phyloP scores from a whole-genome alignment of 164 flowering plant species.

The Saururus chinensis region DNA sequence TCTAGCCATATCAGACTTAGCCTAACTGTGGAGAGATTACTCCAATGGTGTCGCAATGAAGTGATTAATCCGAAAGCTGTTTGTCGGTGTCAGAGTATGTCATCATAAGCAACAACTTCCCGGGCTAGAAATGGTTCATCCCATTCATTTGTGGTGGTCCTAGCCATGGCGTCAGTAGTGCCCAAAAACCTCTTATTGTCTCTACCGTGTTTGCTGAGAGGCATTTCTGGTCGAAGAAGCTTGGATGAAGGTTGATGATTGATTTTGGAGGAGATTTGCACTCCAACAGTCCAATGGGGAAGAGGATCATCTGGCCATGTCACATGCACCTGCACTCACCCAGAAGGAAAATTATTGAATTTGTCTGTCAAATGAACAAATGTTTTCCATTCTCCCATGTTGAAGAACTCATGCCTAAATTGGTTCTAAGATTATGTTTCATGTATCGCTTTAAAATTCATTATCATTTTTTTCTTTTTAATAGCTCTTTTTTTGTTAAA shows the following conservation, averaged over 20 bases:
- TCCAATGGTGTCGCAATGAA: neutral
- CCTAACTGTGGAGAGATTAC: too few relatives aligned
- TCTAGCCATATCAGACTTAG: too few relatives aligned
- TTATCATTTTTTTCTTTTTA: too few relatives aligned
- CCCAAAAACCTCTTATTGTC: slow-evolving; percentile 35
- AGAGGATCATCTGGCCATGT: slow-evolving; percentile 56
- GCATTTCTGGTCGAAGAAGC: slow-evolving; percentile 55
- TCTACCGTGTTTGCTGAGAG: slow-evolving; percentile 66
- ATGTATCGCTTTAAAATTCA: too few relatives aligned
- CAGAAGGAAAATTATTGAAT: neutral
- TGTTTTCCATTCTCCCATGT: neutral
- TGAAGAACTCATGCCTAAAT: neutral
- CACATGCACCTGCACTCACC: slow-evolving; percentile 47
- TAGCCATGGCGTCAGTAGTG: slow-evolving; percentile 12
- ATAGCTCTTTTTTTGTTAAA: too few relatives aligned
- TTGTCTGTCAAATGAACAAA: neutral
- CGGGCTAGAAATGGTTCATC: slow-evolving; percentile 49
- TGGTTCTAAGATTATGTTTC: too few relatives aligned
- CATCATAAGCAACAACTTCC: slow-evolving; percentile 78
- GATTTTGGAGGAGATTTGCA: slow-evolving; percentile 12
- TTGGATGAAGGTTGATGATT: slow-evolving; percentile 34
- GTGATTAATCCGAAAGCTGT: neutral
- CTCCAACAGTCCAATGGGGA: slow-evolving; percentile 45
- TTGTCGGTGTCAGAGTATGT: slow-evolving; percentile 30
- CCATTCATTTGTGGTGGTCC: slow-evolving; percentile 21